phyloP scores from a whole-genome alignment of 768 basidiomycete species.

The Pulveroboletus ravenelii region DNA sequence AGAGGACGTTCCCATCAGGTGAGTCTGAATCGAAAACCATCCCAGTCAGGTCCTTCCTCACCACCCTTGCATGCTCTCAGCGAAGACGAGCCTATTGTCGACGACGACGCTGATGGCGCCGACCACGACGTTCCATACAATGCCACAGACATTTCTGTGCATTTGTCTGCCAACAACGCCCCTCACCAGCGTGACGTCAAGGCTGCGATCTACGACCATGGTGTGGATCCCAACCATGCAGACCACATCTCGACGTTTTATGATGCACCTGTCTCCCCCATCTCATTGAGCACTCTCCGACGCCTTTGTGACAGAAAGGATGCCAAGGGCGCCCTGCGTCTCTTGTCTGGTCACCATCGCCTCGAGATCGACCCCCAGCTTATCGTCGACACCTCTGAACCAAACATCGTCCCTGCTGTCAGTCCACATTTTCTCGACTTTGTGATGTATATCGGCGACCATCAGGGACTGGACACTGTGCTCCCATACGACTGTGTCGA shows the following conservation, averaged over 20 bases:
- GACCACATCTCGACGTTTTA: background rate
- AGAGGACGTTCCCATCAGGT: too few species aligned
- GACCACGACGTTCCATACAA: background rate
- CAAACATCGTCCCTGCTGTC: background rate
- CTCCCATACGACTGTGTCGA: background rate
- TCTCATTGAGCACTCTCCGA: background rate
- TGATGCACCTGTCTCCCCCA: background rate
- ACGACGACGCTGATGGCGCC: background rate
- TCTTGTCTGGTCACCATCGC: background rate
- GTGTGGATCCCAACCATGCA: accelerated
- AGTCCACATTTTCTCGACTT: background rate
- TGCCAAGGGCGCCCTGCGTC: background rate
- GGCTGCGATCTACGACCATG: constrained; percentile 1
- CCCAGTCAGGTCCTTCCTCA: too few species aligned
- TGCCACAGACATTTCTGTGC: background rate
- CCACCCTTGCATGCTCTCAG: too few species aligned
- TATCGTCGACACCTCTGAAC: background rate
- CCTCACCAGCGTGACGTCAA: background rate
- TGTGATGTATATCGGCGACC: constrained; percentile 1
- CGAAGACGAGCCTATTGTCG: background rate
- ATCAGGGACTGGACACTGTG: background rate
- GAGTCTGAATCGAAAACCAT: too few species aligned
- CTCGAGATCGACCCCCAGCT: background rate
- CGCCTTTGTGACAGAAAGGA: background rate
- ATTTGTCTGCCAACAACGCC: background rate